A percentile compares a stretch with the other conserved stretches of the same genome.
These are phyloP conservation scores for Fraxinus dipetala DNA, from an alignment of 305 asterid species.

Conservation along the genomic window DNA sequence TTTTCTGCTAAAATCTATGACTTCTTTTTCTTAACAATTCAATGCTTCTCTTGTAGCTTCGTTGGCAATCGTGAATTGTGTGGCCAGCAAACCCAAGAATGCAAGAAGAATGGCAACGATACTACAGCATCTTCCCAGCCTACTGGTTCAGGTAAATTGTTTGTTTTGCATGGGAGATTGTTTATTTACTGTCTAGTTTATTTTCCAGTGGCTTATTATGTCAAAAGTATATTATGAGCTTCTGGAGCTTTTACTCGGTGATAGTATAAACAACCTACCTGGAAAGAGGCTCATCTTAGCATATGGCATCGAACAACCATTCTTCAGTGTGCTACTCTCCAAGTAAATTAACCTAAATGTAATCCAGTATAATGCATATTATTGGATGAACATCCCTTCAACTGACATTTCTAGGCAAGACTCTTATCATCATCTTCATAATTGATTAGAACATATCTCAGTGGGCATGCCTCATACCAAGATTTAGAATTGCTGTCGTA, in stretches of 20 bases:
- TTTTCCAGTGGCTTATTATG: background rate
- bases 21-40: conserved; percentile 11
- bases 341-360: background rate
- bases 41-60: conserved; percentile 55
- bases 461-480: background rate
- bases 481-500: background rate
- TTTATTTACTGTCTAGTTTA: background rate
- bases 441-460: background rate
- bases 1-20: background rate
- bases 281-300: background rate
- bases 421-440: background rate
- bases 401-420: background rate
- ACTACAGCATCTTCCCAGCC: conserved; percentile 44
- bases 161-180: conserved; percentile 13
- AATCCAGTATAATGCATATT: background rate
- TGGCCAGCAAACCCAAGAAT: conserved; percentile 66
- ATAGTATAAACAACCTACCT: background rate
- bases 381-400: background rate
- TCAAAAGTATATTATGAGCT: conserved; percentile 2
- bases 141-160: conserved; percentile 50
- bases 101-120: conserved; percentile 52
- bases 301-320: background rate
- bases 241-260: background rate
- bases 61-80: conserved; percentile 90
- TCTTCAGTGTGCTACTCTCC: background rate